Base-by-base conservation (phyloP, 345 rosid genomes). In the Clausena lansium region DNA sequence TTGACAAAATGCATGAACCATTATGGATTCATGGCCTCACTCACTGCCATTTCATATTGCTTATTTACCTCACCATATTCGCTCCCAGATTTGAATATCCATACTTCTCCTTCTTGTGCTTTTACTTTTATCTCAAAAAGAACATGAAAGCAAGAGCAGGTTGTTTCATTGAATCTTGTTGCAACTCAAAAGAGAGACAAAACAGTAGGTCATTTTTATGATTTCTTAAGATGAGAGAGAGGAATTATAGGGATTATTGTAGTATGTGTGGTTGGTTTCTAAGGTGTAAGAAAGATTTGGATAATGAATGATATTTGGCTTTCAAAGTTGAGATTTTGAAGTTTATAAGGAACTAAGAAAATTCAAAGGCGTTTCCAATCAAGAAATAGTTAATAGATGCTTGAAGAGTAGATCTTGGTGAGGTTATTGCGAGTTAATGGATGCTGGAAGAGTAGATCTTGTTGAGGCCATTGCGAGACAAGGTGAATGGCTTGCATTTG, bases 1-100 rank as follows among this genome's bases (percentile, higher is more conserved):
- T 92, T 78, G 91, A 83, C 89, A 93, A 95, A 92, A 95, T 93
- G 98, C 98, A 88, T 86, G 90, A 90, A 83, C 84, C 80, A 95
- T 93, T 39, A 39, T 9, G 45, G 9, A 39, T 2, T 10, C 81
- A 95, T 95, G 99, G 85, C 81, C 52, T 83, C 91, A 75, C 72
- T 88, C 81, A 85, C 74, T 64, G 61, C 82, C 35, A 82, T 82
- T 9, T 76, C 88, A 22, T 36, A 77, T 76, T 81, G 77, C 17
- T 55, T 80, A 66, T 60, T 86, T 74, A 35, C 74, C 54, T 54
- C 71, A 27, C 81, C 77, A 15, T 55, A 25, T 66, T 81, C 80
- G 72, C 66, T 79, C 69, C 67, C 81, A n/a, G 78, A 81, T 82
- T 77, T 84, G 54, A 77, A 73, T 36, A 67, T 83, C 79, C 80